phyloP scores from a whole-genome alignment of 169 alveolate genomes.

The Eimeria necatrix region DNA sequence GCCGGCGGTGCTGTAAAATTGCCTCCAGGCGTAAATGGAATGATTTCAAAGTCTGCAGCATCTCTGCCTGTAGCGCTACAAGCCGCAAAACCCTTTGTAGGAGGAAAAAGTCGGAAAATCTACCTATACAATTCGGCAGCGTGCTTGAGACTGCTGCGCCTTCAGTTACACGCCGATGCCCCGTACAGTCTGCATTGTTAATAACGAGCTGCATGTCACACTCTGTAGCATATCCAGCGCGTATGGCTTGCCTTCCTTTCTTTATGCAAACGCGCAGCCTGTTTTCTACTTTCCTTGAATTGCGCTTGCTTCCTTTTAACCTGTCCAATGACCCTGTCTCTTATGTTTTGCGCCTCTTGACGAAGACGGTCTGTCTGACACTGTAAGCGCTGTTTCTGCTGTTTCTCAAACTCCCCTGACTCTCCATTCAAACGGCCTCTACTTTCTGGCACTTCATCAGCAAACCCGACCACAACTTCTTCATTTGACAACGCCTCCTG shows the following conservation, averaged over 20 bases:
- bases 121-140: not conserved
- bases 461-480: slow-evolving; percentile 64
- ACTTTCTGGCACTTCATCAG: not conserved
- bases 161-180: not conserved
- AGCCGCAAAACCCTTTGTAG: not conserved
- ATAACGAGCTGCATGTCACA: not conserved
- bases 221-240: not conserved
- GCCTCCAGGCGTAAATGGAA: slow-evolving; percentile 65
- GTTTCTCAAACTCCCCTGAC: not conserved
- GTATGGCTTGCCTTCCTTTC: slow-evolving; percentile 39
- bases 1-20: slow-evolving; percentile 65
- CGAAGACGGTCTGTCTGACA: slow-evolving; percentile 49
- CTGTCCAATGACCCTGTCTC: slow-evolving; percentile 45
- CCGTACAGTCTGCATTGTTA: not conserved
- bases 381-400: slow-evolving; percentile 52
- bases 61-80: slow-evolving; percentile 9
- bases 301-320: slow-evolving; percentile 32
- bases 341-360: slow-evolving; percentile 57
- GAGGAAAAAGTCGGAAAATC: not conserved
- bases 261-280: slow-evolving; percentile 22
- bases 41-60: slow-evolving; percentile 9
- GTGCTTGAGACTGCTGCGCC: not conserved
- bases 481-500: slow-evolving; percentile 62
- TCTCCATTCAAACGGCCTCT: slow-evolving; percentile 24
- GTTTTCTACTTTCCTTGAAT: slow-evolving; percentile 23